Percentiles rank a stretch among this genome's conserved stretches.
These are phyloP conservation scores for Pythium oligandrum DNA, from an alignment of 352 stramenopile genomes.

Conservation along the genomic window DNA sequence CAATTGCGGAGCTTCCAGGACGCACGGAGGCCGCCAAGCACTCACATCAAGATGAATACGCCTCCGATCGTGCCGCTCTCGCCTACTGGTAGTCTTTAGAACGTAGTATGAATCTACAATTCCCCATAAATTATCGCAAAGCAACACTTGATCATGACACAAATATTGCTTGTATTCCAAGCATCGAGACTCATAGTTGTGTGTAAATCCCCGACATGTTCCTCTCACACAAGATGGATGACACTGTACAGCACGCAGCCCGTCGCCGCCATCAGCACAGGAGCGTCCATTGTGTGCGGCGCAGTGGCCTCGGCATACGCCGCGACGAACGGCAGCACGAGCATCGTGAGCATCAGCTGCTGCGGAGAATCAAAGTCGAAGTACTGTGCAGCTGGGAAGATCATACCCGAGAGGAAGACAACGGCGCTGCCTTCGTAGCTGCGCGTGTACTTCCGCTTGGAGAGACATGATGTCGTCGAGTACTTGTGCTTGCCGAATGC, in stretches of 20 bases:
- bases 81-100: too few species aligned
- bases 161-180: too few species aligned
- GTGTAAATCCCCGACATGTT: too few species aligned
- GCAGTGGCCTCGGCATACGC: slow-evolving; percentile 82
- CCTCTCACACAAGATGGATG: slow-evolving; percentile 60
- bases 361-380: slow-evolving; percentile 59
- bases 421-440: slow-evolving; percentile 49
- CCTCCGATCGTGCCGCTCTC: too few species aligned
- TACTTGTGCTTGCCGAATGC: slow-evolving; percentile 66
- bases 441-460: slow-evolving; percentile 55
- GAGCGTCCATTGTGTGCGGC: slow-evolving; percentile 84
- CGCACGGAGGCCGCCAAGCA: neutral
- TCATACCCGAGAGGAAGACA: slow-evolving; percentile 70
- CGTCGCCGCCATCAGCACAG: slow-evolving; percentile 78
- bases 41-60: neutral
- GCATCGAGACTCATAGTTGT: too few species aligned
- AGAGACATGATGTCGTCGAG: slow-evolving; percentile 45
- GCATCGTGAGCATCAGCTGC: slow-evolving; percentile 78
- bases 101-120: too few species aligned
- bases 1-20: slow-evolving; percentile 39
- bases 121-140: too few species aligned
- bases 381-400: slow-evolving; percentile 84
- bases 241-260: slow-evolving; percentile 77
- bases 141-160: too few species aligned
- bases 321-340: slow-evolving; percentile 73